Percentiles rank a stretch among this genome's conserved stretches.
Evolutionary conservation across 495 filamentous ascomycete species (phyloP).

Genomic region (Neurospora tetraspora): DNA sequence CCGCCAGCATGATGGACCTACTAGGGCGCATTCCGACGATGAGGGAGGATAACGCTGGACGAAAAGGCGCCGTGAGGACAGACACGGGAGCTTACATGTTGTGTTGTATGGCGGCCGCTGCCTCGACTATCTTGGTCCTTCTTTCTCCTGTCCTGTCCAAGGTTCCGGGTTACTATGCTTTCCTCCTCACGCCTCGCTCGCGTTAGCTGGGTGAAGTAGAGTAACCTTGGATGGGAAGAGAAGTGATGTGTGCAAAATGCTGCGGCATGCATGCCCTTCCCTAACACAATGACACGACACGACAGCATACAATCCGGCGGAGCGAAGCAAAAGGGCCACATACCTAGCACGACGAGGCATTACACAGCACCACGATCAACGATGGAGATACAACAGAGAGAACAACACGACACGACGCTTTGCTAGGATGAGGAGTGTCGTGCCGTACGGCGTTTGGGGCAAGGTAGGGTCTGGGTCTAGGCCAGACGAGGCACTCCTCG

Average conservation of each 20-base stretch:
- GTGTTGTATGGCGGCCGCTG: neutral
- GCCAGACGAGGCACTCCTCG: neutral
- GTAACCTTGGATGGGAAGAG: neutral
- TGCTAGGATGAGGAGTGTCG: neutral
- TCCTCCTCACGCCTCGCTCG: neutral
- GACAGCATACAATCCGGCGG: neutral
- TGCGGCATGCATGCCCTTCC: neutral
- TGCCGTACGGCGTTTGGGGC: neutral
- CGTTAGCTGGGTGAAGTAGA: neutral
- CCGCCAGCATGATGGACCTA: conserved; percentile 8
- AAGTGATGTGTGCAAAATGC: neutral
- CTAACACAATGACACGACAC: neutral
- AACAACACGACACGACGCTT: neutral
- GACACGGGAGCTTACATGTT: neutral
- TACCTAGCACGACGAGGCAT: neutral
- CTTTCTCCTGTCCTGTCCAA: neutral
- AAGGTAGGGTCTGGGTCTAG: neutral
- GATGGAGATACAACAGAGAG: neutral
- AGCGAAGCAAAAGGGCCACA: neutral
- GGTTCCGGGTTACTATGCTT: neutral
- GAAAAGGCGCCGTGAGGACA: neutral
- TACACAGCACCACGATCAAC: neutral
- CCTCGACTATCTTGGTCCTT: neutral
- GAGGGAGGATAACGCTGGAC: neutral
- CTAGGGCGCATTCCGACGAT: neutral